Evolutionary conservation across 495 filamentous ascomycete species (phyloP), one percentile per base, ranked within the genome.

Genomic region (Penicillium angulare): DNA sequence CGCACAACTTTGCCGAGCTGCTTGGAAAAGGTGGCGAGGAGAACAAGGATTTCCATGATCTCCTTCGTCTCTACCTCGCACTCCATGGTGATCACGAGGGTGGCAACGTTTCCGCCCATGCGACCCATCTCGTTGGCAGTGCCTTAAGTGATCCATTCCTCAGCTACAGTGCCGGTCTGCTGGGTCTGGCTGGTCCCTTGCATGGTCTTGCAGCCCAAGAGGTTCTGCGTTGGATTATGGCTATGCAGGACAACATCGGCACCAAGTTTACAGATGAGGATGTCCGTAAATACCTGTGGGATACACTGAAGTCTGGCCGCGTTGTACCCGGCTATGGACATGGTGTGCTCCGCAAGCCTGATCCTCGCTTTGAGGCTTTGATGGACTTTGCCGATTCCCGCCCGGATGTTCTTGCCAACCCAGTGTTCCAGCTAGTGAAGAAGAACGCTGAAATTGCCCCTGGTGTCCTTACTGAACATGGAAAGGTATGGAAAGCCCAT

Each of bases 291-390:
- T 97, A 97, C 74, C 85, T 98, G 52, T 98, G 93, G 93, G 76
- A 77, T 13, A 92, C 90, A 2, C 86, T 98, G 50, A 92, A 92
- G 60, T 92, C 90, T 23, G 95, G 95, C 50, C 90, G 90, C 47
- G 93, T 98, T 23, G 85, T 98, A 24, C 93, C 93, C 1, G 93
- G 93, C 9, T 98, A 97, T 72, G 93, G 93, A n/a, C 93, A 98
- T 73, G 93, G 92, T 43, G 95, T 98, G 20, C 84, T 98, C 40
- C 88, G 93, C 67, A 97, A 96, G 78, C 92, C 93, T 17, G 93
- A 98, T 63, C 93, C 93, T 5, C 86, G 93, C 49, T 98, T 97
- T 74, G 80, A 96, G 69, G 95, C 93, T 29, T 76, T 97, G 40
- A 96, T 97, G 88, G 88, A 93, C 72, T 98, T 96, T 72, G 93